Base-by-base conservation (phyloP, 768 basidiomycete species). In the Phlebiopsis gigantea region DNA sequence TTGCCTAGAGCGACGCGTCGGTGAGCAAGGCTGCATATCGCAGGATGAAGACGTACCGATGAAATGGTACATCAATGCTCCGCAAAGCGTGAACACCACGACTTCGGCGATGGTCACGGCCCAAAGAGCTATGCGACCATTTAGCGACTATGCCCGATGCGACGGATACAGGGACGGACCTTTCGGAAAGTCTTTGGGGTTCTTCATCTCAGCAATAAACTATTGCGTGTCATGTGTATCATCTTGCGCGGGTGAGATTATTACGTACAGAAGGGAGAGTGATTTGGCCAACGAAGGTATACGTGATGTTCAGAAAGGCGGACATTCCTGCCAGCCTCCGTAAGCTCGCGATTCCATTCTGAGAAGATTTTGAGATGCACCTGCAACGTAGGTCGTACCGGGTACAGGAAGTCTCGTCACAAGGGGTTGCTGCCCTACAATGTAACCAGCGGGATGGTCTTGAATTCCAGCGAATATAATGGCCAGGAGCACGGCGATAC, bases 121-220 rank as follows among this genome's bases (percentile, higher is more conserved):
- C 73, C 73, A 74, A 2, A 78, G 65, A 12, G 77, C 76, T 39
- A 17, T 39, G 17, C n/a, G n/a, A n/a, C n/a, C n/a, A n/a, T n/a
- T n/a, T 73, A 41, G 4, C 41, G 42, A 24, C 1, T 0, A 15
- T 21, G n/a, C 1, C 1, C 50, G 44, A 5, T n/a, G n/a, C 34
- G 19, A 5, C 12, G 10, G n/a, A 19, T 30, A 21, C n/a, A 31
- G n/a, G 24, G 17, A 43, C 17, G 6, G 25, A 39, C 34, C 34
- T 73, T 65, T 77, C 0, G 75, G 75, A 62, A 78, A 77, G 56
- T 77, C 75, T 48, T 69, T 73, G 4, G 77, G 77, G 28, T 78
- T 71, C 61, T 74, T 72, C 76, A 78, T 77, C 57, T 78, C 76
- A 3, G 77, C 75, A 54, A 77, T 78, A 60, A 78, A 76, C 53